phyloP scores from a whole-genome alignment of 2,329 filamentous ascomycete species.

The Massarina eburnea region DNA sequence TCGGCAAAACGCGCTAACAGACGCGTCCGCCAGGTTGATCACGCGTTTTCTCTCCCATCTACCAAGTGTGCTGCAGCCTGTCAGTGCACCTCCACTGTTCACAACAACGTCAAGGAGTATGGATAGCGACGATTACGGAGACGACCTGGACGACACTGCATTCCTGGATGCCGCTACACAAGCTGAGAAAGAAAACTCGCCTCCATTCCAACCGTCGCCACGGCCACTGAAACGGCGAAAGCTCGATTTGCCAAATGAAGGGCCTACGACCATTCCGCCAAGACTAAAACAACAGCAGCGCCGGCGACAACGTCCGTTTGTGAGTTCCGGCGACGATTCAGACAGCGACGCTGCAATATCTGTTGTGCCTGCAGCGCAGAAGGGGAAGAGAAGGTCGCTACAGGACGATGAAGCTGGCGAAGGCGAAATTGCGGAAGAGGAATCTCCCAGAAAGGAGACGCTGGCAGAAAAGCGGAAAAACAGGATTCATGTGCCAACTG shows the following conservation, averaged over 20 bases:
- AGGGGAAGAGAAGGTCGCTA: conserved; percentile 14
- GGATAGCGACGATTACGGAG: conserved; percentile 61
- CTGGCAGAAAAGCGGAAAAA: conserved; percentile 42
- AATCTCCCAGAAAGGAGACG: conserved; percentile 25
- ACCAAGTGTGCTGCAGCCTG: conserved; percentile 3
- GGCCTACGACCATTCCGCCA: conserved; percentile 22
- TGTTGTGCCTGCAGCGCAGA: conserved; percentile 12
- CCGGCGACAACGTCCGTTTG: conserved; percentile 22
- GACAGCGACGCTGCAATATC: conserved; percentile 8
- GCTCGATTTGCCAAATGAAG: conserved; percentile 27
- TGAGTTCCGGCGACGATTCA: conserved; percentile 25
- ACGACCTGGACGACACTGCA: conserved; percentile 66
- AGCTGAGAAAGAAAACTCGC: conserved; percentile 36
- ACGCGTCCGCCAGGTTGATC: conserved; percentile 19
- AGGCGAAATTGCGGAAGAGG: conserved; percentile 11
- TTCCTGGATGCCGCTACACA: conserved; percentile 63
- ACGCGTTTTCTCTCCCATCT: conserved; percentile 24
- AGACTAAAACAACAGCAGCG: conserved; percentile 16
- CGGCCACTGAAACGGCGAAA: conserved; percentile 42
- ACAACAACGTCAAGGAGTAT: neutral
- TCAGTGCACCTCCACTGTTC: neutral
- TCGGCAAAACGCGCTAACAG: conserved; percentile 23
- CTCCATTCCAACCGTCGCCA: conserved; percentile 37
- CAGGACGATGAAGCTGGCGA: conserved; percentile 12
- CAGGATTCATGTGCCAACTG: conserved; percentile 47